phyloP scores from a whole-genome alignment of 768 basidiomycete genomes.

The Suillus clintonianus region DNA sequence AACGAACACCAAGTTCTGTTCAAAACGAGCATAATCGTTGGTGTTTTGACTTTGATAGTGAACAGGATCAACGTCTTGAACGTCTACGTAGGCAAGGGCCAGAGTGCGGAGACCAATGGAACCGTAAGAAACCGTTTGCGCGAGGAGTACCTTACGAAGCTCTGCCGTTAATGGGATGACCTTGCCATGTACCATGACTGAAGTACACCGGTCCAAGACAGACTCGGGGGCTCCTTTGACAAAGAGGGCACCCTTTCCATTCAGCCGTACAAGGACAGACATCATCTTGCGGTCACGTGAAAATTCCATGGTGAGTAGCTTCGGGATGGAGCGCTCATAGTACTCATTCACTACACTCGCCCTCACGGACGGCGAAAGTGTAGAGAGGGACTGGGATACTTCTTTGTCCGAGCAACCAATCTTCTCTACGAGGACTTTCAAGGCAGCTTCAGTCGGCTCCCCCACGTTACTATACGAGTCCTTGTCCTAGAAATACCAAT shows the following conservation, averaged over 20 bases:
- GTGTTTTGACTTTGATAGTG: conserved; percentile 83
- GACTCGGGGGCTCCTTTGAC: conserved; percentile 98
- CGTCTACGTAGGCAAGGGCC: conserved; percentile 85
- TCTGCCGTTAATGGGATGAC: conserved; percentile 64
- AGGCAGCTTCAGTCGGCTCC: conserved; percentile 96
- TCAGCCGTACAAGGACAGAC: conserved; percentile 86
- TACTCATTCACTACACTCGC: conserved; percentile 84
- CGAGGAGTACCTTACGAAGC: conserved; percentile 61
- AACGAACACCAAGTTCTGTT: conserved; percentile 90
- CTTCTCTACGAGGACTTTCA: conserved; percentile 95
- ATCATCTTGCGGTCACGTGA: conserved; percentile 99
- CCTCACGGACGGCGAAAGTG: conserved; percentile 59
- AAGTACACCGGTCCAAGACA: conserved; percentile 85
- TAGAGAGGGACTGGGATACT: conserved; percentile 54
- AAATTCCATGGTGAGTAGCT: conserved; percentile 95
- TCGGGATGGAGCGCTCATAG: conserved; percentile 72
- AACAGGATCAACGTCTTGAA: conserved; percentile 69
- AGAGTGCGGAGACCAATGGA: conserved; percentile 85
- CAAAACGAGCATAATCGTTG: conserved; percentile 86
- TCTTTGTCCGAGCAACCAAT: conserved; percentile 72
- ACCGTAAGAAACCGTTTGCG: conserved; percentile 73
- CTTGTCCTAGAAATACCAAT: conserved; percentile 61
- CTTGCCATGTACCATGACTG: conserved; percentile 64
- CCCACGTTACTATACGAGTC: conserved; percentile 80
- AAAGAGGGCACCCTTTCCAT: conserved; percentile 74